Percentiles rank a stretch among this genome's conserved stretches.
Evolutionary conservation across 768 basidiomycete species (phyloP).

Genomic region (Mycena latifolia): DNA sequence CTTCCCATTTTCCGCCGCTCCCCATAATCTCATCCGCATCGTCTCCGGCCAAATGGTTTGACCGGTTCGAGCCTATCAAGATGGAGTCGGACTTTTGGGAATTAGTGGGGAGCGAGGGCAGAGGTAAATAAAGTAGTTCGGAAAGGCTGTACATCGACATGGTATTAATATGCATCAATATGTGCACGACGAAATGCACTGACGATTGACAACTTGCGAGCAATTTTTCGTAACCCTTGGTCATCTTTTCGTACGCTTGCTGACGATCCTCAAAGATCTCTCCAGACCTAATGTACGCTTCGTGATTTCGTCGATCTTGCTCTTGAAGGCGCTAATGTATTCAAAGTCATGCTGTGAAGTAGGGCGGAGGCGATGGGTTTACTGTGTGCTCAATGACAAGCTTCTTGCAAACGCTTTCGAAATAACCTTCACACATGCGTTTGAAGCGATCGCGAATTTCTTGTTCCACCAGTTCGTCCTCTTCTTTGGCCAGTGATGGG

Average conservation of each 20-base stretch:
- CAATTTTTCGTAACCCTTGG: slow-evolving; percentile 93
- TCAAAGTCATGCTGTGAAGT: background rate
- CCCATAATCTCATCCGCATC: slow-evolving; percentile 69
- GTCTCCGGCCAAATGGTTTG: slow-evolving; percentile 53
- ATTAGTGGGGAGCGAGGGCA: slow-evolving; percentile 87
- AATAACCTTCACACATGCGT: slow-evolving; percentile 94
- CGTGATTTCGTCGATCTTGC: slow-evolving; percentile 96
- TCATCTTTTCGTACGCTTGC: slow-evolving; percentile 99
- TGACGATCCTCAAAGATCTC: slow-evolving; percentile 99
- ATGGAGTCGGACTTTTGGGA: slow-evolving; percentile 88
- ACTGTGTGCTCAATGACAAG: slow-evolving; percentile 93
- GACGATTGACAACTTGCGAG: slow-evolving; percentile 91
- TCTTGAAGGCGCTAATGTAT: slow-evolving; percentile 87
- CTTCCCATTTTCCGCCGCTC: slow-evolving; percentile 94
- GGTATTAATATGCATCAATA: slow-evolving; percentile 25
- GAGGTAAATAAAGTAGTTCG: slow-evolving; percentile 86
- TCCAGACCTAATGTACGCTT: slow-evolving; percentile 98
- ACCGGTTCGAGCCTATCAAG: slow-evolving; percentile 69
- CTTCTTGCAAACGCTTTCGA: slow-evolving; percentile 92
- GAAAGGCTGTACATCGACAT: slow-evolving; percentile 70
- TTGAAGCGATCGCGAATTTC: slow-evolving; percentile 91
- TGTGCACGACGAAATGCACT: slow-evolving; percentile 37
- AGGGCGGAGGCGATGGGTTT: slow-evolving; percentile 36
- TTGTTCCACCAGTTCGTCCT: slow-evolving; percentile 84
- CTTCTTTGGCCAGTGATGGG: slow-evolving; percentile 59